phyloP scores from a whole-genome alignment of 495 filamentous ascomycete genomes.

The Penicillium roqueforti region DNA sequence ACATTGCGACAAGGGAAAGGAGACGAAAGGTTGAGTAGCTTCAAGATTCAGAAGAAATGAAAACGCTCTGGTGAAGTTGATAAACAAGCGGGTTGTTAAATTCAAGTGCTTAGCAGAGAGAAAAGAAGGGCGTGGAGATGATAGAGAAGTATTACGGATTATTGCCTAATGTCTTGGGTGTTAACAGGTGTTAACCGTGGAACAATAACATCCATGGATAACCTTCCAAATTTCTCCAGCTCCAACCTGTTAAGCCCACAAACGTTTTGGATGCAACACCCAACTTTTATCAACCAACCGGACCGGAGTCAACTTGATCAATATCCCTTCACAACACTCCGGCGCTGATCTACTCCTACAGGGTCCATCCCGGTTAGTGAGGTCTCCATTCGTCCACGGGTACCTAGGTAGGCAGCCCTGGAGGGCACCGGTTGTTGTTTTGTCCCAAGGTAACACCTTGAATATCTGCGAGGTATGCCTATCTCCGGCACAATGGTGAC shows the following conservation, averaged over 20 bases:
- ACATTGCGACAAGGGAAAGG: neutral
- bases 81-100: neutral
- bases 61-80: neutral
- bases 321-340: no score
- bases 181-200: neutral
- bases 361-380: no score
- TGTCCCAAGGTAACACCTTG: no score
- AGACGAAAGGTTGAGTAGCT: neutral
- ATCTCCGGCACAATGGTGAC: no score
- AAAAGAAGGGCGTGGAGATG: neutral
- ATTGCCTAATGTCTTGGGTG: neutral
- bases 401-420: neutral
- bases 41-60: neutral
- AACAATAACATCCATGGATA: neutral
- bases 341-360: no score
- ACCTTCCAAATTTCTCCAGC: neutral
- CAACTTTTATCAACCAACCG: no score
- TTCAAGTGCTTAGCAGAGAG: neutral
- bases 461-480: no score
- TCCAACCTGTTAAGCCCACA: neutral
- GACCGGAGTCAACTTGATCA: no score
- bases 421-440: no score
- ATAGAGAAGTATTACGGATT: neutral
- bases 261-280: no score
- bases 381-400: no score